A percentile compares a stretch with the other conserved stretches of the same genome.
These are phyloP conservation scores for Diaporthe batatas DNA, from an alignment of 2,329 filamentous ascomycete genomes.

Conservation along the genomic window DNA sequence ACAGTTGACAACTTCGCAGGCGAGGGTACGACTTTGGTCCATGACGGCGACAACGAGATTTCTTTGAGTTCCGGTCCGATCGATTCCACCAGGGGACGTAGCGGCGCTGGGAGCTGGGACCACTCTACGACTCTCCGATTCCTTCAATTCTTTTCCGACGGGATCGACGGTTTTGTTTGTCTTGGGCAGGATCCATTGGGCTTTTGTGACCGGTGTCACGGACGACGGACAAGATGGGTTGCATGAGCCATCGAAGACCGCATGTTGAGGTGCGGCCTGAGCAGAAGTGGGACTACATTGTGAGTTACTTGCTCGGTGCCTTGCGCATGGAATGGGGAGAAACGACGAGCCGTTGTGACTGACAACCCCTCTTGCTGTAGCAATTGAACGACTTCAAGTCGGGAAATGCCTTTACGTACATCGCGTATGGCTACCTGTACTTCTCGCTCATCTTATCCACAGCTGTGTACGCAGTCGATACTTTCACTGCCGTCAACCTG, in stretches of 20 bases:
- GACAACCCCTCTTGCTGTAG: conserved; percentile 51
- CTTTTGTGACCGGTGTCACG: conserved; percentile 38
- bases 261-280: conserved; percentile 78
- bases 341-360: conserved; percentile 10
- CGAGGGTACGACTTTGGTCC: conserved; percentile 51
- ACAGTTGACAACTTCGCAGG: conserved; percentile 52
- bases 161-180: conserved; percentile 44
- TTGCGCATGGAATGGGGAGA: too few relatives aligned
- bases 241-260: conserved; percentile 72
- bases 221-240: conserved; percentile 69
- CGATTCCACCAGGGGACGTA: conserved; percentile 28
- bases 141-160: conserved; percentile 43
- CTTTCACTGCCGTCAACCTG: conserved; percentile 92
- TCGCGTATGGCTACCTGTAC: conserved; percentile 90
- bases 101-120: conserved; percentile 39
- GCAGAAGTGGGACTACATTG: conserved; percentile 95
- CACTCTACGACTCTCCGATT: conserved; percentile 42
- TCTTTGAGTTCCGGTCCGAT: conserved; percentile 33
- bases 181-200: conserved; percentile 38
- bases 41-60: conserved; percentile 45
- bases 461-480: conserved; percentile 90
- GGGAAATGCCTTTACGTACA: conserved; percentile 78
- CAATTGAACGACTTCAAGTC: conserved; percentile 82
- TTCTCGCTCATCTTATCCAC: conserved; percentile 82
- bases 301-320: conserved; percentile 58